These are phyloP conservation scores for Diaporthe helianthi DNA, from an alignment of 2,329 filamentous ascomycete genomes.

Conservation along the genomic window DNA sequence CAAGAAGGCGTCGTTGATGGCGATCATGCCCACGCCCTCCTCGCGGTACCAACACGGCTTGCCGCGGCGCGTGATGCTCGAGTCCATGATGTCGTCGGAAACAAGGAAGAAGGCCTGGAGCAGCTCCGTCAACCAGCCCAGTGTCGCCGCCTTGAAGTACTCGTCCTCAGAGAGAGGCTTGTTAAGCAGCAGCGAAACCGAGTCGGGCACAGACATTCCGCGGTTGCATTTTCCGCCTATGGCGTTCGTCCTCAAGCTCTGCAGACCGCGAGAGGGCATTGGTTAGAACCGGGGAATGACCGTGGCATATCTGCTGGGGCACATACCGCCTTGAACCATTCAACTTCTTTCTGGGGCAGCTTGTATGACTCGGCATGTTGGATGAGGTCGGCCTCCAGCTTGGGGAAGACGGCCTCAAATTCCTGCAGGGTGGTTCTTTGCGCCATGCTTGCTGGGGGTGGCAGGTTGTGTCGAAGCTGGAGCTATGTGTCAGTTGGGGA, in stretches of 20 bases:
- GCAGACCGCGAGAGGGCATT: conserved; percentile 34
- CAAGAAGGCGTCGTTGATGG: conserved; percentile 98
- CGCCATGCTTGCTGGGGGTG: conserved; percentile 52
- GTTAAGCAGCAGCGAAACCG: conserved; percentile 77
- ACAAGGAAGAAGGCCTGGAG: conserved; percentile 99
- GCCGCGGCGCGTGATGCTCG: conserved; percentile 91
- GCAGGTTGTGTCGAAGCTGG: neutral
- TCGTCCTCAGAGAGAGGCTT: conserved; percentile 77
- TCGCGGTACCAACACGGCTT: conserved; percentile 97
- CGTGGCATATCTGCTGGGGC: conserved; percentile 26
- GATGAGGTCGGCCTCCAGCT: conserved; percentile 82
- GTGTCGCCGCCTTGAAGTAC: conserved; percentile 85
- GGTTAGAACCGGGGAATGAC: conserved; percentile 24
- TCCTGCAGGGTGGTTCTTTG: conserved; percentile 80
- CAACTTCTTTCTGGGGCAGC: conserved; percentile 77
- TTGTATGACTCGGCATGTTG: conserved; percentile 83
- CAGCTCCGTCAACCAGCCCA: conserved; percentile 98
- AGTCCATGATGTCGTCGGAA: conserved; percentile 98
- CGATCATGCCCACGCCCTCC: conserved; percentile 88
- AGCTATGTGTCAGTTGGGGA: neutral
- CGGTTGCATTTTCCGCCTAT: conserved; percentile 98
- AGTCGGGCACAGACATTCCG: conserved; percentile 97
- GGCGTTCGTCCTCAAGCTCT: conserved; percentile 87
- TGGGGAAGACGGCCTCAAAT: conserved; percentile 90
- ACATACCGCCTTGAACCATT: conserved; percentile 85